Percentiles rank a stretch among this genome's conserved stretches.
Evolutionary conservation across 2,329 filamentous ascomycete species (phyloP).

Genomic region (Plectosphaerella plurivora): DNA sequence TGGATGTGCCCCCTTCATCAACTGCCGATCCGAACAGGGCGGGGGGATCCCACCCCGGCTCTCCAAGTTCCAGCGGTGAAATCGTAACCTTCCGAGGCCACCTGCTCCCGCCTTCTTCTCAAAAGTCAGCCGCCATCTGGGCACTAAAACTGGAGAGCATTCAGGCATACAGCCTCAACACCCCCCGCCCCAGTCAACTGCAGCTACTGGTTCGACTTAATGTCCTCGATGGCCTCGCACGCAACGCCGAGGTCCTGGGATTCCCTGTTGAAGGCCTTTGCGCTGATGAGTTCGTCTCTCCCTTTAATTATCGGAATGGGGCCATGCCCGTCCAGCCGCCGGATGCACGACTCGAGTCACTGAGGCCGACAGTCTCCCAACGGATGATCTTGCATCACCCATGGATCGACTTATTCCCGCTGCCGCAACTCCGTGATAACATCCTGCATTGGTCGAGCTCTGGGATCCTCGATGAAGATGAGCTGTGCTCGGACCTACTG

Average conservation of each 20-base stretch:
- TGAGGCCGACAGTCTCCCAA: constrained; percentile 25
- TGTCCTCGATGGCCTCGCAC: constrained; percentile 8
- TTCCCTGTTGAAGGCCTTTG: constrained; percentile 8
- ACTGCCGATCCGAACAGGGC: background rate
- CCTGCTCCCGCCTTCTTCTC: background rate
- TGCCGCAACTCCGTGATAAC: constrained; percentile 27
- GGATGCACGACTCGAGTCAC: background rate
- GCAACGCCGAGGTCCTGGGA: constrained; percentile 7
- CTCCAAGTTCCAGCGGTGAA: background rate
- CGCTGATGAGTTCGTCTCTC: constrained; percentile 9
- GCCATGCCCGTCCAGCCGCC: background rate
- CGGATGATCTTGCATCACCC: constrained; percentile 22
- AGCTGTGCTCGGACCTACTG: constrained; percentile 5
- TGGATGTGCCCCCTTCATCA: no score
- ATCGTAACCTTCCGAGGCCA: background rate
- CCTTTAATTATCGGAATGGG: background rate
- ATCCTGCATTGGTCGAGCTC: constrained; percentile 12
- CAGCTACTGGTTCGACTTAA: constrained; percentile 9
- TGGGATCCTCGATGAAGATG: constrained; percentile 14
- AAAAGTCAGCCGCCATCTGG: background rate
- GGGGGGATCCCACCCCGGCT: background rate
- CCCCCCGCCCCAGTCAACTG: constrained; percentile 4
- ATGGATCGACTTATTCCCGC: constrained; percentile 30
- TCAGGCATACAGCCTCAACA: constrained; percentile 4
- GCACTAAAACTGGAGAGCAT: background rate